These are phyloP conservation scores for Cydonia oblonga DNA, from an alignment of 331 rosid species.

Conservation along the genomic window DNA sequence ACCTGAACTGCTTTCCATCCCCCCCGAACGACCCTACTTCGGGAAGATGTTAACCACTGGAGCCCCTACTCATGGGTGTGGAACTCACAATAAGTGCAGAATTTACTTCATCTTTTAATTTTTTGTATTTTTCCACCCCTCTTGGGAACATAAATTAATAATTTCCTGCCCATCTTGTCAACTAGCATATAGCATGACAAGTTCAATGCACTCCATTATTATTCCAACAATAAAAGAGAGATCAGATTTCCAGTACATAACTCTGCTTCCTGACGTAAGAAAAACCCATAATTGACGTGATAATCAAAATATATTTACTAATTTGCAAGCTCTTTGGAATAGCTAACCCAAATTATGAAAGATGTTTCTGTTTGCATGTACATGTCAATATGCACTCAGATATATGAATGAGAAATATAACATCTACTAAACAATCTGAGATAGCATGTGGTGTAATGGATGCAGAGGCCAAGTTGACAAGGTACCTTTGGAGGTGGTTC, in stretches of 20 bases:
- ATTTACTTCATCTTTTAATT: not conserved
- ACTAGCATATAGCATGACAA: not conserved
- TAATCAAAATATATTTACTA: not conserved
- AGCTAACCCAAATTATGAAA: not conserved
- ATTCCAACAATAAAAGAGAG: not conserved
- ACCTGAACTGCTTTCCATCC: no score
- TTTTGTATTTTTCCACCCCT: not conserved
- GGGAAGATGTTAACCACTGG: no score
- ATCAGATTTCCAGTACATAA: not conserved
- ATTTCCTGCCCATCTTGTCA: not conserved
- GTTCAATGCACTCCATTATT: not conserved
- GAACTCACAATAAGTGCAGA: not conserved
- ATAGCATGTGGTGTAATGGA: not conserved
- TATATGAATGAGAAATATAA: not conserved
- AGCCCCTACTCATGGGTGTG: not conserved
- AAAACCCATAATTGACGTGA: not conserved
- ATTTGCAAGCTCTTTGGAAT: not conserved
- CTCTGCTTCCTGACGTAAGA: not conserved
- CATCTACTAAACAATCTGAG: not conserved
- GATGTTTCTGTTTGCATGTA: not conserved
- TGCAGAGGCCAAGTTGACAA: slow-evolving; percentile 2
- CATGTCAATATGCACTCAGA: no score
- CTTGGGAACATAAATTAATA: not conserved
- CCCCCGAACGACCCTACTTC: no score
- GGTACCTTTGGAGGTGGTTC: slow-evolving; percentile 92